These are phyloP conservation scores for Naumovozyma baii DNA, from an alignment of 805 yeast genomes.

Conservation along the genomic window DNA sequence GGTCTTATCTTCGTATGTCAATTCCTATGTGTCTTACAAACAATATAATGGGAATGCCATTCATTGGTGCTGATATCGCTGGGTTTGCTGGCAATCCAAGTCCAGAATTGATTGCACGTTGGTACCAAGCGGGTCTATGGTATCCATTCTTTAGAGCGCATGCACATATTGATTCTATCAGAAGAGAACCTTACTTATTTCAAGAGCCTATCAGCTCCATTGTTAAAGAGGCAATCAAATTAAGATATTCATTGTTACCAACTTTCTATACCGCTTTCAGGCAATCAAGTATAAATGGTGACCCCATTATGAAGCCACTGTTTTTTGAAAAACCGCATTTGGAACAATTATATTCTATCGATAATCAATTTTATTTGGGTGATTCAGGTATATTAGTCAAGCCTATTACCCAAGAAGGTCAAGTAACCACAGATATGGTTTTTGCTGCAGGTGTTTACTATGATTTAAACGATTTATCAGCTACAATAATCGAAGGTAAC, in stretches of 20 bases:
- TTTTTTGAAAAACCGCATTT: slow-evolving; percentile 43
- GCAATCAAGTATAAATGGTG: slow-evolving; percentile 48
- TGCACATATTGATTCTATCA: slow-evolving; percentile 86
- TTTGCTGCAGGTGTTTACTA: slow-evolving; percentile 47
- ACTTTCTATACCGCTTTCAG: slow-evolving; percentile 71
- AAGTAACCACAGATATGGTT: slow-evolving; percentile 27
- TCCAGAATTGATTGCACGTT: slow-evolving; percentile 69
- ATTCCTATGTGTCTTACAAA: slow-evolving; percentile 81
- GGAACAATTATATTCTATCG: slow-evolving; percentile 44
- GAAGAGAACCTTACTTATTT: slow-evolving; percentile 87
- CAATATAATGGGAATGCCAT: slow-evolving; percentile 79
- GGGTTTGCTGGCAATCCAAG: slow-evolving; percentile 92
- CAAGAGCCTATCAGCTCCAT: slow-evolving; percentile 61
- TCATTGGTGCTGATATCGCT: slow-evolving; percentile 93
- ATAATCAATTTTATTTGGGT: slow-evolving; percentile 78
- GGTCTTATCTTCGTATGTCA: slow-evolving; percentile 77
- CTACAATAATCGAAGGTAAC: slow-evolving; percentile 26
- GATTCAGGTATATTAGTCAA: slow-evolving; percentile 60
- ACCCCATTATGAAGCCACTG: slow-evolving; percentile 65
- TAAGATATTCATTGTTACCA: slow-evolving; percentile 73
- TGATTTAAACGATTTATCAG: slow-evolving; percentile 36
- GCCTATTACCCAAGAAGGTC: slow-evolving; percentile 61
- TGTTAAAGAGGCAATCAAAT: slow-evolving; percentile 59
- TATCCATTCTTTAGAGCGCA: slow-evolving; percentile 96
- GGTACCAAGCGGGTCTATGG: slow-evolving; percentile 96